Evolutionary conservation across 352 stramenopile species (phyloP).

Genomic region (Globisporangium barbulae): DNA sequence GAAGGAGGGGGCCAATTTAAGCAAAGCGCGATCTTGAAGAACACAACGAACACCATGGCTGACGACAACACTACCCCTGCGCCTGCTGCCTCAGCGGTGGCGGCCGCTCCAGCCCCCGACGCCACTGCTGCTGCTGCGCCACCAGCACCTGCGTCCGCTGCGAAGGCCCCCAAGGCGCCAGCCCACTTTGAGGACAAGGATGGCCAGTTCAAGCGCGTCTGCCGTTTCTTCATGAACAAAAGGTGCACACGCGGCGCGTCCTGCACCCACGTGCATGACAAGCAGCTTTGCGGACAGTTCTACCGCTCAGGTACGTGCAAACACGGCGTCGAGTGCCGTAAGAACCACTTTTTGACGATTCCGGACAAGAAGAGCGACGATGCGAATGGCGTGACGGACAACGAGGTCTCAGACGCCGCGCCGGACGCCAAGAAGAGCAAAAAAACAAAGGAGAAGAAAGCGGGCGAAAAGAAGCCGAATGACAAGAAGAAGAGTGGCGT

Average conservation of each 20-base stretch:
- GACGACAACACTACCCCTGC: background rate
- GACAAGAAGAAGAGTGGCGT: constrained; percentile 11
- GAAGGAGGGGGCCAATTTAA: background rate
- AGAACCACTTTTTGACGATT: constrained; percentile 53
- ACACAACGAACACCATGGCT: background rate
- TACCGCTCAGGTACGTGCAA: constrained; percentile 52
- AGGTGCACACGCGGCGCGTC: constrained; percentile 26
- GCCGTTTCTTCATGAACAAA: constrained; percentile 45
- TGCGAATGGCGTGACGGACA: background rate
- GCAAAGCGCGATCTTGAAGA: background rate
- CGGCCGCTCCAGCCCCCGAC: background rate
- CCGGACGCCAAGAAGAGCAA: constrained; percentile 19
- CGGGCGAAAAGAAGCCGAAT: constrained; percentile 7
- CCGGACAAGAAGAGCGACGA: constrained; percentile 1
- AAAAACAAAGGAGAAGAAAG: constrained; percentile 20
- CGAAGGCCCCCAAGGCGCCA: constrained; percentile 13
- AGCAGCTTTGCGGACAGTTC: constrained; percentile 40
- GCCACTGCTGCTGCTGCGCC: background rate
- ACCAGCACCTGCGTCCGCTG: constrained; percentile 1
- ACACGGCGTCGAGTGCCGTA: constrained; percentile 45
- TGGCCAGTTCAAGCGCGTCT: constrained; percentile 59
- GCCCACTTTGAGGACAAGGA: constrained; percentile 50
- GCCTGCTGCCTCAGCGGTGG: background rate
- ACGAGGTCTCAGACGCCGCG: background rate
- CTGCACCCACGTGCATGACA: constrained; percentile 59